Conservation (phyloP, 176 grass and related monocot species). For the Oryza australiensis region DNA sequence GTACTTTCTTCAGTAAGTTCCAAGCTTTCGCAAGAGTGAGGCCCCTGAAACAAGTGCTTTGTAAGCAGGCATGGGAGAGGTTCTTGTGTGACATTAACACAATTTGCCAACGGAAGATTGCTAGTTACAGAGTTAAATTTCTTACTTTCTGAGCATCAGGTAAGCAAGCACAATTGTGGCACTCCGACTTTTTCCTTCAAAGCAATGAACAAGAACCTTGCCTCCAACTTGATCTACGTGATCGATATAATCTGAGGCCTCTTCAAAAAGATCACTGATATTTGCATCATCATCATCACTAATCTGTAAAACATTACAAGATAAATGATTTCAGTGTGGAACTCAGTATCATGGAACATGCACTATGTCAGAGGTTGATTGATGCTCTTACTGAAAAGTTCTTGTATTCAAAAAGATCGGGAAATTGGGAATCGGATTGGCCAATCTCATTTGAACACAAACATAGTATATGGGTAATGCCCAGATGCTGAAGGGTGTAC, state of each 20-base stretch:
- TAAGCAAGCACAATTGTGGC: slow-evolving; percentile 82
- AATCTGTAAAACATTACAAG: slow-evolving; percentile 51
- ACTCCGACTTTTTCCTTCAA: slow-evolving; percentile 96
- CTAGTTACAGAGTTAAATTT: background rate
- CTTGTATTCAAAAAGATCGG: slow-evolving; percentile 86
- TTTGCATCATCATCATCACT: slow-evolving; percentile 88
- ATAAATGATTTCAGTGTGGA: background rate
- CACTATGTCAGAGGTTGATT: slow-evolving; percentile 31
- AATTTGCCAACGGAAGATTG: background rate
- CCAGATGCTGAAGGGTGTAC: slow-evolving; percentile 84
- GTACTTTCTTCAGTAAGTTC: slow-evolving; percentile 79
- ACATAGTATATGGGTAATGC: slow-evolving; percentile 93
- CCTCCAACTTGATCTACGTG: slow-evolving; percentile 53
- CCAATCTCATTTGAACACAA: slow-evolving; percentile 99
- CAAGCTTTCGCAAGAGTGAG: slow-evolving; percentile 77
- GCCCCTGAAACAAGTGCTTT: slow-evolving; percentile 43
- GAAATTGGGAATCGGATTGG: slow-evolving; percentile 97
- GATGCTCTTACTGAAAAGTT: slow-evolving; percentile 84
- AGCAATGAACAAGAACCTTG: slow-evolving; percentile 93
- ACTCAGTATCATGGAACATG: slow-evolving; percentile 12
- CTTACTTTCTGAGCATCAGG: slow-evolving; percentile 92
- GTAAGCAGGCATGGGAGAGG: background rate
- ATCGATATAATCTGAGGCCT: slow-evolving; percentile 73
- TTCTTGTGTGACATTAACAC: background rate
- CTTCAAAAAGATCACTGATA: slow-evolving; percentile 86